Evolutionary conservation across 2,329 filamentous ascomycete species (phyloP).

Genomic region (Endoconidiophora polonica): DNA sequence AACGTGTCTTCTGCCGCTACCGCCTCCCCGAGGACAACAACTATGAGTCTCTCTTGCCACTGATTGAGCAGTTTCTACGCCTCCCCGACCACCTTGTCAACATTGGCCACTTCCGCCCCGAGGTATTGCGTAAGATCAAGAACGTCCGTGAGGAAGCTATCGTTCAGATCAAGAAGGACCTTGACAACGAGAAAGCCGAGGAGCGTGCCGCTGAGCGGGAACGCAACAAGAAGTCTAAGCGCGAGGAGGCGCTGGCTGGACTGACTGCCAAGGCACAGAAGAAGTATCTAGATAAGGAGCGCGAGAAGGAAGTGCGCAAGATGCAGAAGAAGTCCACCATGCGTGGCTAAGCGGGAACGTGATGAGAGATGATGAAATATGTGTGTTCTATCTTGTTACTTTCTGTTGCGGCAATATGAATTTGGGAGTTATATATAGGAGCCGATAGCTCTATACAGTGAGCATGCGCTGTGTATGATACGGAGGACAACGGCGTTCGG

Average conservation of each 20-base stretch:
- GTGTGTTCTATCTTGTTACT: too few relatives aligned
- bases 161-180: slow-evolving; percentile 59
- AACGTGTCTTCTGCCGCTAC: slow-evolving; percentile 69
- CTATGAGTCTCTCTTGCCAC: slow-evolving; percentile 49
- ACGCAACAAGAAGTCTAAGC: slow-evolving; percentile 71
- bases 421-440: background rate
- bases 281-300: slow-evolving; percentile 69
- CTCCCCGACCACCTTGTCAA: slow-evolving; percentile 68
- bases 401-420: background rate
- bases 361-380: too few relatives aligned
- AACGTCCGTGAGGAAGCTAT: slow-evolving; percentile 64
- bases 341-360: slow-evolving; percentile 24
- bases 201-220: slow-evolving; percentile 57
- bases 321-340: slow-evolving; percentile 37
- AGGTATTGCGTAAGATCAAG: slow-evolving; percentile 75
- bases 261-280: slow-evolving; percentile 72
- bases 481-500: too few relatives aligned
- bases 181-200: slow-evolving; percentile 68
- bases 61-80: slow-evolving; percentile 70
- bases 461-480: too few relatives aligned
- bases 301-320: slow-evolving; percentile 51
- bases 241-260: slow-evolving; percentile 62
- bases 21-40: slow-evolving; percentile 47
- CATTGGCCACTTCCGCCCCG: slow-evolving; percentile 69
- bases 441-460: too few relatives aligned